These are phyloP conservation scores for Barnettozyma botsteinii DNA, from an alignment of 805 yeast species.

Conservation along the genomic window DNA sequence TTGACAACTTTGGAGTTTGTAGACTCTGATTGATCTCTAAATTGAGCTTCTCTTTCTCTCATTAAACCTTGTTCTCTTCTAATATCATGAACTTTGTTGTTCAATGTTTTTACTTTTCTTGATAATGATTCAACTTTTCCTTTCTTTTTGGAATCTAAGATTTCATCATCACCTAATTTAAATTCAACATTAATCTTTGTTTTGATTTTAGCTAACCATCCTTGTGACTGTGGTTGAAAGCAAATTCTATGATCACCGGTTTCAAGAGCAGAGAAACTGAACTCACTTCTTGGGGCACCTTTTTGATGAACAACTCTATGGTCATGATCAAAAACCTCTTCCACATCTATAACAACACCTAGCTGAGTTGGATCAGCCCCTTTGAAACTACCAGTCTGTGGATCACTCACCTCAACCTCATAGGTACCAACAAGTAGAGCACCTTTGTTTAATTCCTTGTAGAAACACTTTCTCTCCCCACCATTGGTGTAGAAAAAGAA, in stretches of 20 bases:
- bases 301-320: slow-evolving; percentile 72
- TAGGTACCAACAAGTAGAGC: slow-evolving; percentile 46
- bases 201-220: slow-evolving; percentile 31
- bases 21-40: slow-evolving; percentile 71
- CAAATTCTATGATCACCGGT: slow-evolving; percentile 88
- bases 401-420: slow-evolving; percentile 40
- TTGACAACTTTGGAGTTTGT: slow-evolving; percentile 67
- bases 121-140: slow-evolving; percentile 48
- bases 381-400: slow-evolving; percentile 29
- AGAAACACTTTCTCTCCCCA: slow-evolving; percentile 49
- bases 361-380: slow-evolving; percentile 31
- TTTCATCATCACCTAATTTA: slow-evolving; percentile 58
- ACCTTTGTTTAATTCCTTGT: slow-evolving; percentile 47
- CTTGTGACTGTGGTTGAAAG: slow-evolving; percentile 47
- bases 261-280: slow-evolving; percentile 76
- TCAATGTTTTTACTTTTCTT: slow-evolving; percentile 50
- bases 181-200: slow-evolving; percentile 74
- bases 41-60: slow-evolving; percentile 62
- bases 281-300: slow-evolving; percentile 57
- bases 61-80: slow-evolving; percentile 61
- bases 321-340: slow-evolving; percentile 76
- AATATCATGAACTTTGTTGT: slow-evolving; percentile 51
- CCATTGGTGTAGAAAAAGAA: slow-evolving; percentile 49
- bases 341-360: slow-evolving; percentile 39
- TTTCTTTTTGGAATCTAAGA: slow-evolving; percentile 57